Evolutionary conservation across 2,329 filamentous ascomycete species (phyloP).

Genomic region (Colletotrichum sp.): DNA sequence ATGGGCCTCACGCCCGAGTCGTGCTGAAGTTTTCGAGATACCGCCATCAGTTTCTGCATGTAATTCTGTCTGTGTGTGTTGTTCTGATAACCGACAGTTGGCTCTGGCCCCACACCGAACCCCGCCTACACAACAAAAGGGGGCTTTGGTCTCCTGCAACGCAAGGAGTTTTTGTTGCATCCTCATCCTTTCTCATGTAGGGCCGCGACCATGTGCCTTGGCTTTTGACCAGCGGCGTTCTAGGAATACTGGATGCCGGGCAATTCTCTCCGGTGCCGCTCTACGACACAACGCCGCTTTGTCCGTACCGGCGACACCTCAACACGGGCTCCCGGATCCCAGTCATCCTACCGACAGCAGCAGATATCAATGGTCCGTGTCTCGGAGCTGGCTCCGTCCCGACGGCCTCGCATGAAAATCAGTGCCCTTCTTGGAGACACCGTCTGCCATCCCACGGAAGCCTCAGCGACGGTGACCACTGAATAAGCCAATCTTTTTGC

Average conservation of each 20-base stretch:
- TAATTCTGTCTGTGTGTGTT: background rate
- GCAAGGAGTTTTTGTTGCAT: background rate
- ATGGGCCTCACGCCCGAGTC: background rate
- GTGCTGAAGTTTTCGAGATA: background rate
- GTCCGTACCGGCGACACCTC: background rate
- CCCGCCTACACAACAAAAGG: background rate
- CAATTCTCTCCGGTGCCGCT: background rate
- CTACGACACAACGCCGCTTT: background rate
- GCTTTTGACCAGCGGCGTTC: background rate
- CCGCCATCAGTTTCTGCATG: background rate
- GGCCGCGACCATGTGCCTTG: background rate
- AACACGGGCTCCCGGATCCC: background rate
- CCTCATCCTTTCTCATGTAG: background rate
- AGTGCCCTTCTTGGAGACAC: background rate
- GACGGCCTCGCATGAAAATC: background rate
- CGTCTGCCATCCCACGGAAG: background rate
- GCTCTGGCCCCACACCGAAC: background rate
- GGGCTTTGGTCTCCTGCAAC: background rate
- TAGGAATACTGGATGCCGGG: background rate
- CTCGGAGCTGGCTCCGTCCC: constrained; percentile 1
- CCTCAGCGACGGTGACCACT: background rate
- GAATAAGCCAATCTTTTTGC: background rate
- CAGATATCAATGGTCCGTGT: too few species aligned
- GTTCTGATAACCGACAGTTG: background rate
- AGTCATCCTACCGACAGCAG: background rate